Evolutionary conservation across 768 basidiomycete genomes (phyloP).

Genomic region (Dentipellis sp.): DNA sequence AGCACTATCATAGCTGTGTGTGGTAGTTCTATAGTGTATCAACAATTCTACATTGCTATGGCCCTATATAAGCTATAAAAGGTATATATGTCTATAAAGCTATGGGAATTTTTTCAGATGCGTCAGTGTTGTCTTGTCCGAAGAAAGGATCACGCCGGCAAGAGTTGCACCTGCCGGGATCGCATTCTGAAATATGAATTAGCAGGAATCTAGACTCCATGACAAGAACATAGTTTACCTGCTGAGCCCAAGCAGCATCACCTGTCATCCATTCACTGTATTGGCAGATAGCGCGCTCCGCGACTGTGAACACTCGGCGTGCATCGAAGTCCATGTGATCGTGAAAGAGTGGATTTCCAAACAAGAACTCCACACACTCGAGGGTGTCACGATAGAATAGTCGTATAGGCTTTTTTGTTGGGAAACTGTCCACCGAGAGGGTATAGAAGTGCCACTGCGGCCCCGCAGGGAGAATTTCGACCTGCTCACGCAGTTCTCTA

Average conservation of each 20-base stretch:
- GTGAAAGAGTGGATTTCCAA: constrained; percentile 17
- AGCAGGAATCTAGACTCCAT: no score
- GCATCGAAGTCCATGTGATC: constrained; percentile 17
- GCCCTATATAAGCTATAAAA: no score
- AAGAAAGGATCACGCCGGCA: no score
- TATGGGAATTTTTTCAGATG: no score
- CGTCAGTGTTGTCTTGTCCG: no score
- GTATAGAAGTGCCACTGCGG: constrained; percentile 13
- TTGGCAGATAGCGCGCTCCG: constrained; percentile 6
- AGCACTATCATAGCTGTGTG: no score
- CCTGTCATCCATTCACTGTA: constrained; percentile 19
- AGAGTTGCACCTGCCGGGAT: no score
- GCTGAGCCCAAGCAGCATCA: constrained; percentile 14
- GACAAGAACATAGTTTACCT: neutral
- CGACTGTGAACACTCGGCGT: constrained; percentile 9
- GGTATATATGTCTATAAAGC: no score
- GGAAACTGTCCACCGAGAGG: constrained; percentile 1
- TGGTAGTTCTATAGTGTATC: no score
- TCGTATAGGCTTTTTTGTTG: constrained; percentile 12
- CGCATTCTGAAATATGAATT: no score
- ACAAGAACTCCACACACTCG: constrained; percentile 18
- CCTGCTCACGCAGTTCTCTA: constrained; percentile 9
- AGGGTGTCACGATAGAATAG: constrained; percentile 21
- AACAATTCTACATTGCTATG: no score
- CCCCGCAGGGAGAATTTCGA: constrained; percentile 15